Conservation (phyloP, 169 alveolate genomes). For the Cryptosporidium parvum region DNA sequence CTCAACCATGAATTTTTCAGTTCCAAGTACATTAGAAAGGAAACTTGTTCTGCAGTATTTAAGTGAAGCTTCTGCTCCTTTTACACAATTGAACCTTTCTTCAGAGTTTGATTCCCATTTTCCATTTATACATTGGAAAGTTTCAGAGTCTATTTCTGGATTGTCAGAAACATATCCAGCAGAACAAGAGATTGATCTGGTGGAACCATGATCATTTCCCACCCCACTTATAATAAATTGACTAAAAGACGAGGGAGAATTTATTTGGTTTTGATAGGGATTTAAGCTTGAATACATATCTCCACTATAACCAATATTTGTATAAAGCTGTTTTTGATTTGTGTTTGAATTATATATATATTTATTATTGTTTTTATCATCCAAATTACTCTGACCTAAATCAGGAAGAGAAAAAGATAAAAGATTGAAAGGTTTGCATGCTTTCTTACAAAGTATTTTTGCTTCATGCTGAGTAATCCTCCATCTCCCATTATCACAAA, state of each 20-base stretch:
- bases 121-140: conserved; percentile 36
- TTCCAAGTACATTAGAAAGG: conserved; percentile 32
- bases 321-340: neutral
- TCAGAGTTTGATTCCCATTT: conserved; percentile 29
- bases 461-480: conserved; percentile 52
- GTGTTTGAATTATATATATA: neutral
- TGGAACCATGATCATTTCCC: conserved; percentile 57
- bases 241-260: neutral
- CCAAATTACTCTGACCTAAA: neutral
- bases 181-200: conserved; percentile 62
- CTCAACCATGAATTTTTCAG: conserved; percentile 44
- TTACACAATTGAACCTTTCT: conserved; percentile 38
- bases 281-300: conserved; percentile 2
- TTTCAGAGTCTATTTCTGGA: conserved; percentile 56
- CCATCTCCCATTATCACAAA: conserved; percentile 75
- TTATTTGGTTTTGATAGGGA: neutral
- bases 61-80: conserved; percentile 26
- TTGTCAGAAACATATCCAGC: conserved; percentile 58
- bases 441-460: conserved; percentile 45
- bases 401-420: conserved; percentile 11
- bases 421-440: conserved; percentile 27
- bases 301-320: conserved; percentile 10
- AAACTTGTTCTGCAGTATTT: conserved; percentile 35
- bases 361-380: neutral
- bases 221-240: conserved; percentile 40